Evolutionary conservation across 805 yeast species (phyloP).

Genomic region (Pichia heedii): DNA sequence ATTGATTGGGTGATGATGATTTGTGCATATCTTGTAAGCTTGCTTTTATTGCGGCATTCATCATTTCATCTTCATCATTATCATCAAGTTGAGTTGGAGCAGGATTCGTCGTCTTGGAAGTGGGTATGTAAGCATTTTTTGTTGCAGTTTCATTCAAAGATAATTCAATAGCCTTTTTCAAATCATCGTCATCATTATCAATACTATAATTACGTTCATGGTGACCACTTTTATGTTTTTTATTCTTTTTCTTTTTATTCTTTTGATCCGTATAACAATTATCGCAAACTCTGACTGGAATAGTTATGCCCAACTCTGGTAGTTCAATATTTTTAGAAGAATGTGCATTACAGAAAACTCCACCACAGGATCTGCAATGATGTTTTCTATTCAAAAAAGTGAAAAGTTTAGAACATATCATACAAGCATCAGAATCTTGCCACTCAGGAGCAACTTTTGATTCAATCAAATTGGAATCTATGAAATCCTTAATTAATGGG

Average conservation of each 20-base stretch:
- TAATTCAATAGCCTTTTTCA: slow-evolving; percentile 68
- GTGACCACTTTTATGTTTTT: slow-evolving; percentile 6
- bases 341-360: slow-evolving; percentile 81
- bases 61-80: slow-evolving; percentile 77
- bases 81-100: slow-evolving; percentile 21
- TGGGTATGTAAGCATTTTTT: slow-evolving; percentile 4
- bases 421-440: slow-evolving; percentile 92
- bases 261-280: slow-evolving; percentile 66
- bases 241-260: slow-evolving; percentile 21
- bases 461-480: slow-evolving; percentile 55
- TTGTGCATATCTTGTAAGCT: slow-evolving; percentile 66
- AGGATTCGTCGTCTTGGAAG: background rate
- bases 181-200: slow-evolving; percentile 64
- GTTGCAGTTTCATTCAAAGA: slow-evolving; percentile 51
- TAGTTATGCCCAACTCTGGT: slow-evolving; percentile 77
- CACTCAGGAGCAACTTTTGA: slow-evolving; percentile 94
- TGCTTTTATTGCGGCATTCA: slow-evolving; percentile 92
- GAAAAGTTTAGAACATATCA: slow-evolving; percentile 81
- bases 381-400: slow-evolving; percentile 83
- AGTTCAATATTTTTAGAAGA: slow-evolving; percentile 65
- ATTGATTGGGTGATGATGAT: background rate
- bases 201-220: slow-evolving; percentile 8
- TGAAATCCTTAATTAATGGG: slow-evolving; percentile 38
- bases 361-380: slow-evolving; percentile 96
- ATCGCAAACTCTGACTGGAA: slow-evolving; percentile 91